These are phyloP conservation scores for Tulasnella sp. DNA, from an alignment of 768 basidiomycete species.

Conservation along the genomic window DNA sequence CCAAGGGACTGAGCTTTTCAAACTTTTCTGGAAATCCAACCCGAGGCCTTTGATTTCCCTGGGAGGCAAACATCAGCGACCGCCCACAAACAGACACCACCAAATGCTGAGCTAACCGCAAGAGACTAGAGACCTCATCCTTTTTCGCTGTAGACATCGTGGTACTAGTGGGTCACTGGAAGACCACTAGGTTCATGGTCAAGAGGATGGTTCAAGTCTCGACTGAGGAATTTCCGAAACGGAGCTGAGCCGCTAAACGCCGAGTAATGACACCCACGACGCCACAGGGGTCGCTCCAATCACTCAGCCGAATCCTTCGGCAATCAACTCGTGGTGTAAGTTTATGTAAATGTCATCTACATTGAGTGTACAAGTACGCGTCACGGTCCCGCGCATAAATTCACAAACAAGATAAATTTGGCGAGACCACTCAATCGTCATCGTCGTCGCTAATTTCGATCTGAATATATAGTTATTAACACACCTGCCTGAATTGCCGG, in stretches of 20 bases:
- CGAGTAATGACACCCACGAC: not conserved
- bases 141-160: not conserved
- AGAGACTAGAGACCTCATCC: not conserved
- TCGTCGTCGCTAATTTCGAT: conserved; percentile 18
- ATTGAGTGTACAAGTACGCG: too few species aligned
- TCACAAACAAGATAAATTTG: not conserved
- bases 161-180: not conserved
- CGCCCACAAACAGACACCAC: not conserved
- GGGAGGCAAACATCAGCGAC: not conserved
- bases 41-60: conserved; percentile 10
- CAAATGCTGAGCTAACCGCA: conserved; percentile 1
- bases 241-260: not conserved
- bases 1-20: conserved; percentile 43
- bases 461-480: not conserved
- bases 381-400: not conserved
- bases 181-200: not conserved
- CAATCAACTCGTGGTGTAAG: not conserved
- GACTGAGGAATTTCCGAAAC: not conserved
- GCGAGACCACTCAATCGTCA: not conserved
- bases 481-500: not conserved
- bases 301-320: not conserved
- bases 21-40: not conserved
- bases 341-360: too few species aligned
- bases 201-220: not conserved
- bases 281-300: not conserved